phyloP scores from a whole-genome alignment of 75 land plant genomes.

The Cupressus sempervirens region DNA sequence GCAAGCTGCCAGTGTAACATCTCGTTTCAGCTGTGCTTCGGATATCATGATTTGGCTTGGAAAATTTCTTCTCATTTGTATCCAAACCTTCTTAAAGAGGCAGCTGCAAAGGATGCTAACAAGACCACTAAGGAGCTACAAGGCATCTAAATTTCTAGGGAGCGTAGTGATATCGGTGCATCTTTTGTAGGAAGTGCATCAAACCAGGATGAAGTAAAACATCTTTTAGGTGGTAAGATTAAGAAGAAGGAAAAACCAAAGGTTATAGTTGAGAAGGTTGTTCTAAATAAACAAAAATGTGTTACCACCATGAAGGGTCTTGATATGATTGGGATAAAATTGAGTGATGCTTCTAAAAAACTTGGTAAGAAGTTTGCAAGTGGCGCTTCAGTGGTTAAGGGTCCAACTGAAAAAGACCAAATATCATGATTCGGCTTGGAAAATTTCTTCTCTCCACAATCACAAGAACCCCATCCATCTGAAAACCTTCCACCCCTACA shows the following conservation, averaged over 20 bases:
- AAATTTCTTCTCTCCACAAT: conserved; percentile 76
- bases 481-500: conserved; percentile 79
- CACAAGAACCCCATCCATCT: conserved; percentile 97
- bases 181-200: conserved; percentile 53
- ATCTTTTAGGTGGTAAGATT: conserved; percentile 97
- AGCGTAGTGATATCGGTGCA: no score
- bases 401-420: conserved; percentile 97
- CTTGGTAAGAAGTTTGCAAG: conserved; percentile 98
- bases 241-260: conserved; percentile 98
- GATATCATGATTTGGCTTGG: no score
- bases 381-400: conserved; percentile 99
- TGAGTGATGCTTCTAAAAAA: conserved; percentile 96
- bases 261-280: conserved; percentile 89
- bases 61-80: no score
- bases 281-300: conserved; percentile 91
- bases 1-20: no score
- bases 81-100: no score
- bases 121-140: no score
- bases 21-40: conserved; percentile 96
- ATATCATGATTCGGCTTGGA: conserved; percentile 90
- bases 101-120: no score
- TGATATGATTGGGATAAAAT: conserved; percentile 89
- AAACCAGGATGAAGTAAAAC: conserved; percentile 92
- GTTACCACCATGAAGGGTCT: conserved; percentile 93
- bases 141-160: no score